Base-by-base conservation (phyloP, 331 rosid species). In the Malus hybrid region DNA sequence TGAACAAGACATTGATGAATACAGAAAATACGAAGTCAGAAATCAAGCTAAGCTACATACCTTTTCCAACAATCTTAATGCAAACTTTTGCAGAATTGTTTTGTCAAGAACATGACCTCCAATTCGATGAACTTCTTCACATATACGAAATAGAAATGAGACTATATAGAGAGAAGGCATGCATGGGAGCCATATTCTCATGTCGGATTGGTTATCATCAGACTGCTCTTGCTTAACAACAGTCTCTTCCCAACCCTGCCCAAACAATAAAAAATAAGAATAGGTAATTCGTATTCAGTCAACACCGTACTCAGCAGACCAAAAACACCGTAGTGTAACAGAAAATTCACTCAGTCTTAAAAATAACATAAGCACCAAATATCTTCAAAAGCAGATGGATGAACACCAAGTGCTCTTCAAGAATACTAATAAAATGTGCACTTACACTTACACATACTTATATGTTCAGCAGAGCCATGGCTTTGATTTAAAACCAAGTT, bases 91-190 rank as follows among this genome's bases (percentile, higher is more conserved):
- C 83, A 94, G 77, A 86, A 92, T 90, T 78, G 79, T 90, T 88
- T 88, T 92, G 88, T 94, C 96, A 76, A 92, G 92, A 46, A 92
- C 97, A 85, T 94, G 99, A 76, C 99, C 99, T 72, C 99, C 99
- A 81, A 92, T 91, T 65, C 92, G 85, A 77, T 94, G 99, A 85
- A 94, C 86, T 87, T 94, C 99, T 83, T 90, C 96, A 63, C 92
- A 92, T 28, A 93, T 96, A 74, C 86, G 87, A 75, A 92, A 92
- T 29, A 92, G 81, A 85, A 92, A 94, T 52, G 97, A 92, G 61
- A 90, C 86, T 75, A 92, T 69, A 57, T 94, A 90, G n/a, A 94
- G 87, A 80, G 99, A 94, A 80, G 99, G 99, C 93, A 94, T 82
- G 29, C 96, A 90, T 64, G 97, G 99, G 76, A 94, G 99, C 74